A percentile compares a stretch with the other conserved stretches of the same genome.
These are phyloP conservation scores for Nakazawaea ernobii DNA, from an alignment of 805 yeast species.

Conservation along the genomic window DNA sequence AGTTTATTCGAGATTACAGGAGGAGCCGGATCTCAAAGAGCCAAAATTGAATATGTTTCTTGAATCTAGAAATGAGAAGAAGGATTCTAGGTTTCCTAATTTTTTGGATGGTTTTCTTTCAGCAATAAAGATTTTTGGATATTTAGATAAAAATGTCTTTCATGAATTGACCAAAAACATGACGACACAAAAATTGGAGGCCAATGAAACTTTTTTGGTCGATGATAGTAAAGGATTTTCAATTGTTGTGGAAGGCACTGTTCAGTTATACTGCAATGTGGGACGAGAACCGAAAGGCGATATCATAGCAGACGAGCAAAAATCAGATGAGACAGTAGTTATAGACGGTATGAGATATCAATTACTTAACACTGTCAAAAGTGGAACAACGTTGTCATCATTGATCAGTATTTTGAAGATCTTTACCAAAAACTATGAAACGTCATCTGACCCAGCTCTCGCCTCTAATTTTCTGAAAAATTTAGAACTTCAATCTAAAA, in stretches of 20 bases:
- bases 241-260: conserved; percentile 86
- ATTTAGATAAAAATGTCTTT: conserved; percentile 82
- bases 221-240: conserved; percentile 73
- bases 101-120: conserved; percentile 85
- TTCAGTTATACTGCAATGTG: conserved; percentile 68
- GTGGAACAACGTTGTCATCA: conserved; percentile 83
- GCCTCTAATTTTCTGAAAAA: conserved; percentile 7
- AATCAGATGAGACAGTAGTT: conserved; percentile 34
- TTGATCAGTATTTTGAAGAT: conserved; percentile 73
- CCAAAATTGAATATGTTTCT: conserved; percentile 43
- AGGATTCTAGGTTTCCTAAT: conserved; percentile 45
- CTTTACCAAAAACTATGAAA: conserved; percentile 43
- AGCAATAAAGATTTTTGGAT: conserved; percentile 92
- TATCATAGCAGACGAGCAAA: conserved; percentile 20
- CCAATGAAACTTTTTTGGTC: conserved; percentile 71
- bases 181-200: conserved; percentile 78
- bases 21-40: conserved; percentile 36
- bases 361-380: conserved; percentile 69
- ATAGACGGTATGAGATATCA: conserved; percentile 63
- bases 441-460: background rate
- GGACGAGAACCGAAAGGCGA: conserved; percentile 24
- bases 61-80: conserved; percentile 28
- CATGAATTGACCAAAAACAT: conserved; percentile 88
- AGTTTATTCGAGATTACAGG: conserved; percentile 51
- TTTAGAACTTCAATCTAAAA: background rate